Base-by-base conservation (phyloP, 108 stramenopile species). In the Discostella pseudostelligera region DNA sequence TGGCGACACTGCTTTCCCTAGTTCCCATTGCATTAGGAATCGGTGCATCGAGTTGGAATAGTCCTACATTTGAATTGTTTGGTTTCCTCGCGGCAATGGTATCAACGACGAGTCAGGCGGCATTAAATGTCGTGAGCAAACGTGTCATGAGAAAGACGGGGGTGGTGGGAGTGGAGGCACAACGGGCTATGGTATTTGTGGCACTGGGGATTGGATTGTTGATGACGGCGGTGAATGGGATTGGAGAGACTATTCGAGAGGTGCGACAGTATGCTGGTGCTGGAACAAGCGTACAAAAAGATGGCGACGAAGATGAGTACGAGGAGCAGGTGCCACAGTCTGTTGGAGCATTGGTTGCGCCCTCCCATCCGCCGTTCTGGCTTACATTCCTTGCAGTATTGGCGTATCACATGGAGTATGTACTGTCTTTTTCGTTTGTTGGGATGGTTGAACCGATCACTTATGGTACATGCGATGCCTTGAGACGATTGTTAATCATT, bases 371-470 rank as follows among this genome's bases (percentile, higher is more conserved):
- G 48, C 37, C 84, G 84, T 65, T 65, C n/a, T 82, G 74, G 82
- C 67, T 90, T 46, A 57, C 81, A 39, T 53, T 43, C 16, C 56
- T 72, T 53, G 89, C 89, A 10, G 74, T 81, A 8, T 43, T 78
- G 13, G 78, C 85, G 19, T 90, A 90, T 65, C 89, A 90, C 65
- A 53, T 85, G 56, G 89, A 89, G 48, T 89, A 89, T 57, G 78
- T 85, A 7, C 51, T 89, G 9, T 85, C 84, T 0, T 89, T 89
- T 42, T 79, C 70, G 44, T 89, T 89, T 69, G 84, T 89, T 49
- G 73, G 77, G 19, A 62, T 89, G 17, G 88, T 89, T 8, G 59
- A 76, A 37, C 88, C 88, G 22, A 85, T 89, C 35, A 85, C 85
- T 8, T 89, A 84, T 65, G 85, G 88, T 5, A 81, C 88, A 3